Base-by-base conservation (phyloP, 1,284 basidiomycete species). In the Pseudozyma tsukubaensis region DNA sequence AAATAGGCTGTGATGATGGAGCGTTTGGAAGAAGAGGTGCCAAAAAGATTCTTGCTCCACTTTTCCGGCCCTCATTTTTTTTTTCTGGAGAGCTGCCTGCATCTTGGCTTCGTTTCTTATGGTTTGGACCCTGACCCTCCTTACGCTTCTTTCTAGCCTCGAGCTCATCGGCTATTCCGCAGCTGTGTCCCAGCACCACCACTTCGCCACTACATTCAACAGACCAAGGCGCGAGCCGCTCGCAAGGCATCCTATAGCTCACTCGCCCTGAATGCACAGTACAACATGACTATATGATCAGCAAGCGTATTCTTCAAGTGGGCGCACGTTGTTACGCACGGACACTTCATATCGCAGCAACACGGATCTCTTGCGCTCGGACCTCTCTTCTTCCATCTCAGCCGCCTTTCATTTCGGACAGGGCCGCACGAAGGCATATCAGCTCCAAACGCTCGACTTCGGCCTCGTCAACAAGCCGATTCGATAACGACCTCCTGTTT, bases 271-370 rank as follows among this genome's bases (percentile, higher is more conserved):
- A 18, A 14, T 18, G 42, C 42, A 18, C 7, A 18, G 3, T 18
- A 16, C 19, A 24, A 21, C 9, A 37, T 50, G 49, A 13, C 50
- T 58, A 49, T 43, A 64, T 64, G 61, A 64, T 29, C 43, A 11
- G 14, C 34, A 29, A n/a, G 29, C 37, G 16, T 24, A 10, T 49
- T 18, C 12, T 34, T 29, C 51, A 44, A 35, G n/a, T 53, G 44
- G 52, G 48, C 21, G 11, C 48, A 42, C 53, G 53, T 6, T 29
- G 24, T 29, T 29, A 6, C 53, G 13, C 44, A 45, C 16, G 44
- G 19, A 45, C 44, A 18, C 47, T 35, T 34, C 51, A 40, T 32
- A 14, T 21, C 29, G 16, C 18, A 14, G 18, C 40, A 14, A n/a
- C 47, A n/a, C 6, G 6, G n/a, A 16, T 29, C 18, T n/a, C 19